These are phyloP conservation scores for Fusarium sacchari DNA, from an alignment of 2,329 filamentous ascomycete species.

Conservation along the genomic window DNA sequence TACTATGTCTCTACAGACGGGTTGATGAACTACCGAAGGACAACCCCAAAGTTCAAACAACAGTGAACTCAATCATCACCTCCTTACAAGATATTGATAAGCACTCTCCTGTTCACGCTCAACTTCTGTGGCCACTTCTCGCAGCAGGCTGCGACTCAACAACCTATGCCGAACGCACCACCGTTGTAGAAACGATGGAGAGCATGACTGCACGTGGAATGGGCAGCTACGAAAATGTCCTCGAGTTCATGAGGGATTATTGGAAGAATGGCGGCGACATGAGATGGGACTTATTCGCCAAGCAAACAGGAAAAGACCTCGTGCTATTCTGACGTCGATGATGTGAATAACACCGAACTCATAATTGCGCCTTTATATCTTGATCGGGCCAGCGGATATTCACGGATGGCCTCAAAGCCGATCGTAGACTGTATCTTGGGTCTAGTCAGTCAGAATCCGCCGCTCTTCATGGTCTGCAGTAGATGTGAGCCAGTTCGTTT, in stretches of 20 bases:
- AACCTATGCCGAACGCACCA: not conserved
- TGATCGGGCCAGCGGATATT: not conserved
- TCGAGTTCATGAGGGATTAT: conserved; percentile 14
- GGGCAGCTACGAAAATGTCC: not conserved
- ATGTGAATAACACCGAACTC: not conserved
- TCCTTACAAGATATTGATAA: not conserved
- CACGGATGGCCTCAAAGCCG: not conserved
- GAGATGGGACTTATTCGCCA: conserved; percentile 16
- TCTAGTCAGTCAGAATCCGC: not conserved
- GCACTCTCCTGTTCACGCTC: not conserved
- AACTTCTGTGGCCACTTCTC: conserved; percentile 9
- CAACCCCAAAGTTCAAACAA: not conserved
- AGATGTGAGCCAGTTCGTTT: not conserved
- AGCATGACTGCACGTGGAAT: not conserved
- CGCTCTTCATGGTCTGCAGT: not conserved
- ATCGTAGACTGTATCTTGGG: not conserved
- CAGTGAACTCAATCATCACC: not conserved
- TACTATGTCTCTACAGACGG: not conserved
- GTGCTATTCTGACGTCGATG: not conserved
- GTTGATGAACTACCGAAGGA: not conserved
- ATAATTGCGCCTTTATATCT: not conserved
- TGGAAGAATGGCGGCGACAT: not conserved
- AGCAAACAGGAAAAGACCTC: conserved; percentile 6
- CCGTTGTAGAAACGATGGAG: conserved; percentile 1
- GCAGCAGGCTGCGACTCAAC: conserved; percentile 12